phyloP scores from a whole-genome alignment of 2,329 filamentous ascomycete species.

The Lecanosticta acicola region DNA sequence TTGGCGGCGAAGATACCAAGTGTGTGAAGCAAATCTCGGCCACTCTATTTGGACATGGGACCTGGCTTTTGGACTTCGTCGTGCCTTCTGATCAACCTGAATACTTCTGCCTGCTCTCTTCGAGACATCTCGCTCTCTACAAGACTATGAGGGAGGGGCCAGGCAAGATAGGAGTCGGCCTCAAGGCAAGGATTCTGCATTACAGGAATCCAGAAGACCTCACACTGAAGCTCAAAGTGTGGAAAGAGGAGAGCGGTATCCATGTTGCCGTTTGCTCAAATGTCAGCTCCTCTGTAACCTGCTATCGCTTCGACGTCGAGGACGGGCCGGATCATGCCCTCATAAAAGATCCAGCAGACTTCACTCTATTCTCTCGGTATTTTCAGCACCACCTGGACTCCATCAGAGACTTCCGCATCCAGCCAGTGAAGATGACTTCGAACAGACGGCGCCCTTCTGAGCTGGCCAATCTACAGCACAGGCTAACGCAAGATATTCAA shows the following conservation, averaged over 20 bases:
- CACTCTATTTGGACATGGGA: conserved; percentile 29
- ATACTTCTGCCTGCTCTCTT: conserved; percentile 47
- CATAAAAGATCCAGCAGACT: background rate
- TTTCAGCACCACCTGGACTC: background rate
- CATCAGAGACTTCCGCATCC: background rate
- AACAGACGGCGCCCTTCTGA: background rate
- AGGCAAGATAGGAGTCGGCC: conserved; percentile 21
- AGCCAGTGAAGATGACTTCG: background rate
- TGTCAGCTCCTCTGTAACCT: background rate
- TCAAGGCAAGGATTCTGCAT: conserved; percentile 45
- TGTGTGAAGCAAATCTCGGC: conserved; percentile 5
- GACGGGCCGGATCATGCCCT: background rate
- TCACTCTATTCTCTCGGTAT: background rate
- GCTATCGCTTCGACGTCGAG: background rate
- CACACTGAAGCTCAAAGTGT: conserved; percentile 39
- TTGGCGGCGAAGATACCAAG: conserved; percentile 21
- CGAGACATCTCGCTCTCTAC: conserved; percentile 42
- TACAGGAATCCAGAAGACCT: conserved; percentile 50
- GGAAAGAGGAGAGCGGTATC: conserved; percentile 31
- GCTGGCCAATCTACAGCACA: background rate
- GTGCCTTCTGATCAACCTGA: conserved; percentile 39
- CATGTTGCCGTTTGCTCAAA: background rate
- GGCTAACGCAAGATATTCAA: background rate
- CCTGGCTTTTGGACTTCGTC: conserved; percentile 55
- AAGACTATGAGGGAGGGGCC: conserved; percentile 21